Evolutionary conservation across 1,139 yeast species (phyloP), one percentile per base, ranked within the genome.

Genomic region (Meyerozyma elateridarum): DNA sequence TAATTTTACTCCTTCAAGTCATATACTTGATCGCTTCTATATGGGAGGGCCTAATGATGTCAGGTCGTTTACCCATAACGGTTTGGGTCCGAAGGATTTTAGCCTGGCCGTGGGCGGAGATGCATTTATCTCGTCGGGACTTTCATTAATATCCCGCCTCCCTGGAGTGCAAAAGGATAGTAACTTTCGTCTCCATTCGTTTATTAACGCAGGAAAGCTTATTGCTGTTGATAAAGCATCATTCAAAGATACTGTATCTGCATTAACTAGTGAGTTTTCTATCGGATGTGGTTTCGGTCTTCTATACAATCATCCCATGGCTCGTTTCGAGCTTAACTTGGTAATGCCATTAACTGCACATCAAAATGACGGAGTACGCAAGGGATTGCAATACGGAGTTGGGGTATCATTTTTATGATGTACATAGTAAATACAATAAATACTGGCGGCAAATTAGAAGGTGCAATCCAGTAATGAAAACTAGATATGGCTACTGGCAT

Each of bases 361-460:
- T 48, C 66, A 70, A 9, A 62, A 74, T 22, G 98, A 91, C 49
- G 69, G 72, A 18, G 54, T 75, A 5, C 67, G 96, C 46, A 88
- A 85, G 52, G 98, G 98, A 0, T 55, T 91, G 22, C 97, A 91
- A 54, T 89, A 88, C 55, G 98, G 98, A 13, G 77, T 91, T 32
- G 97, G 97, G 0, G 60, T 87, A 30, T 79, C 91, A 14, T 88
- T 87, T 56, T 65, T 85, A 68, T 85, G 67, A 57, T 9, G 20
- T 8, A 19, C 8, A 9, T n/a, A n/a, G n/a, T n/a, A n/a, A n/a
- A n/a, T n/a, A n/a, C n/a, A n/a, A n/a, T n/a, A n/a, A n/a, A n/a
- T n/a, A n/a, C n/a, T n/a, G n/a, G n/a, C n/a, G n/a, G n/a, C n/a
- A n/a, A n/a, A n/a, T n/a, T n/a, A n/a, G n/a, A n/a, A n/a, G n/a